Evolutionary conservation across 345 rosid genomes (phyloP).

Genomic region (Nasturtium officinale): DNA sequence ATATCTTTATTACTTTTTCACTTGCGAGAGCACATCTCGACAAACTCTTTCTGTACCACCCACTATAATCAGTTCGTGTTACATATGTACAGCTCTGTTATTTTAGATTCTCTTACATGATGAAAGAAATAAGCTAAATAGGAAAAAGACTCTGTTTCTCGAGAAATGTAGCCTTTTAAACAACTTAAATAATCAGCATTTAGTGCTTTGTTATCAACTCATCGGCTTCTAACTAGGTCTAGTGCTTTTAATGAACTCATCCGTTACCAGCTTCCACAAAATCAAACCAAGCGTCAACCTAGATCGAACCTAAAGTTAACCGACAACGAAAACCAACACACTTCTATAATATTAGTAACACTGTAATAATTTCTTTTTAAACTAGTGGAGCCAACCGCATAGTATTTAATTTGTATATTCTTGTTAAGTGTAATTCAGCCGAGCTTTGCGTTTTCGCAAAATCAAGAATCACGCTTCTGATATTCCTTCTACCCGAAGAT

Average conservation of each 20-base stretch:
- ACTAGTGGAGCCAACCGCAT: background rate
- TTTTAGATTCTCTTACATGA: background rate
- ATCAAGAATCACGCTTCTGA: slow-evolving; percentile 47
- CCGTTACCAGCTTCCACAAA: background rate
- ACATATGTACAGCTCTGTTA: background rate
- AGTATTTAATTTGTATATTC: background rate
- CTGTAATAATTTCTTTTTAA: background rate
- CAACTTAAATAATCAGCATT: background rate
- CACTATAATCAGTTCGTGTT: background rate
- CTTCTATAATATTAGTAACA: background rate
- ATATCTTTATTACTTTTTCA: background rate
- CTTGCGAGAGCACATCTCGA: background rate
- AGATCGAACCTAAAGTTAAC: background rate
- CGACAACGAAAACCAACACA: background rate
- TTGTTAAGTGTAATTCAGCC: background rate
- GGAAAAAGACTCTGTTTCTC: background rate
- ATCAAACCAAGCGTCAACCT: background rate
- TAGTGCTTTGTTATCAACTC: background rate
- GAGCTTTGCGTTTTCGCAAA: slow-evolving; percentile 21
- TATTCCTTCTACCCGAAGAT: slow-evolving; percentile 45
- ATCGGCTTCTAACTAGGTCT: background rate
- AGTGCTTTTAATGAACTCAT: background rate
- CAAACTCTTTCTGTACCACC: background rate
- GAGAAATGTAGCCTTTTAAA: background rate
- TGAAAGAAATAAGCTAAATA: background rate